Evolutionary conservation across 2,329 filamentous ascomycete species (phyloP).

Genomic region (Colletotrichum filicis): DNA sequence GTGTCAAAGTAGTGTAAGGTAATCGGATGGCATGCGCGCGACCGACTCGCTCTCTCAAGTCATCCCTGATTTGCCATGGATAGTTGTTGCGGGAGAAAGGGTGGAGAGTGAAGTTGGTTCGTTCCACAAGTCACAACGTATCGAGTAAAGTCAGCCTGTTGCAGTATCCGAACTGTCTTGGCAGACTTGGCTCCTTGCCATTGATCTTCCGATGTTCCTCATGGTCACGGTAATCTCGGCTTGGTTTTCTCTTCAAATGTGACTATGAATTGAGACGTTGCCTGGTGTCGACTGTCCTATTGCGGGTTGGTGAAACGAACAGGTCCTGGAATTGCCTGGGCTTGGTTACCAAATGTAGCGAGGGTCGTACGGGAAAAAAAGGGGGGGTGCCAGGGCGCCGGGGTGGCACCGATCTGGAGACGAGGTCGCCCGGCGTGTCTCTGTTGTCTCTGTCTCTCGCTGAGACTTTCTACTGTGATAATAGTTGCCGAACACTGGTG

Average conservation of each 20-base stretch:
- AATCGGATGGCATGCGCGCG: background rate
- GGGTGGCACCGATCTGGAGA: background rate
- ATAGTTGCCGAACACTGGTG: too few species aligned
- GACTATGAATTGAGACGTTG: background rate
- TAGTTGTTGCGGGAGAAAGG: background rate
- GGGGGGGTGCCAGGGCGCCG: background rate
- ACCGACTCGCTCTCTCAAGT: background rate
- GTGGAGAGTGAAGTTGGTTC: background rate
- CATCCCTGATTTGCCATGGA: background rate
- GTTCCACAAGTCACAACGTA: background rate
- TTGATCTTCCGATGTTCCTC: background rate
- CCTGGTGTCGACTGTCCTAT: background rate
- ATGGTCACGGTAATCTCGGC: background rate
- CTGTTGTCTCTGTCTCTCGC: background rate
- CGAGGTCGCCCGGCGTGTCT: background rate
- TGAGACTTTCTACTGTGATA: background rate
- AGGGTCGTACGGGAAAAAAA: background rate
- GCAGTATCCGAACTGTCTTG: background rate
- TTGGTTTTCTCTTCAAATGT: background rate
- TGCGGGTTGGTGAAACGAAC: background rate
- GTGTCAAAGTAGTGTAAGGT: background rate
- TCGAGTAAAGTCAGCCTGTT: background rate
- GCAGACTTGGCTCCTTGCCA: background rate
- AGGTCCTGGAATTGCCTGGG: background rate
- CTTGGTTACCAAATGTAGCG: background rate